phyloP scores from a whole-genome alignment of 371 early-diverging fungal species.

The Lichtheimia corymbifera region DNA sequence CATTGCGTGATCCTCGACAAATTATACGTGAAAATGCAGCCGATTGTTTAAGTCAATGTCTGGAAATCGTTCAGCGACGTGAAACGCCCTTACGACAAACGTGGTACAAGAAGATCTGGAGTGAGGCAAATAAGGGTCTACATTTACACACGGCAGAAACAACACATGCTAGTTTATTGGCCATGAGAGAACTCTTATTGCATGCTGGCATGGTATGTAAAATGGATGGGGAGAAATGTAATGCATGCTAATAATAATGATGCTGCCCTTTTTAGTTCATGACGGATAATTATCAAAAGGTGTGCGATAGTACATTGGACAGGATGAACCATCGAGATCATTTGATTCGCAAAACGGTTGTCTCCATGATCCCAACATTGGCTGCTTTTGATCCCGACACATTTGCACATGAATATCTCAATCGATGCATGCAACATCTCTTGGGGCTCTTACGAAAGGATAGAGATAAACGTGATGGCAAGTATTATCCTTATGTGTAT shows the following conservation, averaged over 20 bases:
- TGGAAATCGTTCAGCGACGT: slow-evolving; percentile 81
- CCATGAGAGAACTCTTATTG: slow-evolving; percentile 77
- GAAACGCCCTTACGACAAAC: slow-evolving; percentile 69
- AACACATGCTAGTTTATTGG: slow-evolving; percentile 89
- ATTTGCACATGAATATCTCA: slow-evolving; percentile 78
- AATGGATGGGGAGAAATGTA: neutral
- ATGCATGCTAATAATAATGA: neutral
- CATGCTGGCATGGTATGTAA: slow-evolving; percentile 80
- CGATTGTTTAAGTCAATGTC: slow-evolving; percentile 82
- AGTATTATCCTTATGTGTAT: neutral
- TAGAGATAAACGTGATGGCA: slow-evolving; percentile 72
- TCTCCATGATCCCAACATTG: slow-evolving; percentile 80
- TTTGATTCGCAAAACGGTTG: slow-evolving; percentile 83
- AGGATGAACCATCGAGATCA: slow-evolving; percentile 84
- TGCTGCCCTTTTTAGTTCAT: slow-evolving; percentile 63
- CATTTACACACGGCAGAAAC: slow-evolving; percentile 74
- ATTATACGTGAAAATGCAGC: slow-evolving; percentile 87
- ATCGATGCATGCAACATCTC: slow-evolving; percentile 76
- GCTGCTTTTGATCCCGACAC: slow-evolving; percentile 81
- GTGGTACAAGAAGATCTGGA: slow-evolving; percentile 83
- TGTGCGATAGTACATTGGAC: slow-evolving; percentile 76
- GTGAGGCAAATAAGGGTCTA: slow-evolving; percentile 83
- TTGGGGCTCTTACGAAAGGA: slow-evolving; percentile 78
- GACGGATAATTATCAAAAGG: slow-evolving; percentile 77
- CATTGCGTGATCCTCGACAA: slow-evolving; percentile 82